Conservation (phyloP, 148 eudicot species). For the Rhododendron vialii region DNA sequence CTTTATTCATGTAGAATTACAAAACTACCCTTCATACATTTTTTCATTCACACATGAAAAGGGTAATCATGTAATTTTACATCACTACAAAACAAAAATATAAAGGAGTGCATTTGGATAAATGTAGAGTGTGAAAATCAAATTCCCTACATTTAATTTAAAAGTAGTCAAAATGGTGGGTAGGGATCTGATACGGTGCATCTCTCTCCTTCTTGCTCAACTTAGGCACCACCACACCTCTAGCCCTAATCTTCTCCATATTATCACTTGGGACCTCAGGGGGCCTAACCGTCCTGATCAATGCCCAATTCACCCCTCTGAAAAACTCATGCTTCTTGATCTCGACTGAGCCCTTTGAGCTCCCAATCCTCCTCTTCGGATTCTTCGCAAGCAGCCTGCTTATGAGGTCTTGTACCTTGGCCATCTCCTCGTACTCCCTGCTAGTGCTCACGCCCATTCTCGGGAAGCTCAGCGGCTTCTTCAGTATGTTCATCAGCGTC, state of each 20-base stretch:
- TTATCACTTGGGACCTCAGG: constrained; percentile 71
- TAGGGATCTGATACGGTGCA: constrained; percentile 65
- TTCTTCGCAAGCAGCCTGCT: constrained; percentile 61
- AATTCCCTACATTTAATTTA: background rate
- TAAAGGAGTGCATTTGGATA: too few species aligned
- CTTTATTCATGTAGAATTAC: too few species aligned
- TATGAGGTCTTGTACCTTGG: constrained; percentile 59
- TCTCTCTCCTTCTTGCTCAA: constrained; percentile 67
- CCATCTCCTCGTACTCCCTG: constrained; percentile 64
- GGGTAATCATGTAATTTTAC: too few species aligned
- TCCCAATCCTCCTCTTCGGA: constrained; percentile 76
- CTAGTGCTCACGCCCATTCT: constrained; percentile 37
- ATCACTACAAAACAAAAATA: too few species aligned
- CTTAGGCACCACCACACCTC: constrained; percentile 37
- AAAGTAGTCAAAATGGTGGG: constrained; percentile 73
- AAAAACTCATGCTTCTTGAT: constrained; percentile 76
- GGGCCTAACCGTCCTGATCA: constrained; percentile 74
- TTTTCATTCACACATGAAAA: too few species aligned
- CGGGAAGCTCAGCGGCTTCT: constrained; percentile 56
- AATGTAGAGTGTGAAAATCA: too few species aligned
- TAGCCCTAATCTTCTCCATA: constrained; percentile 33
- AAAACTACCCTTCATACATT: too few species aligned
- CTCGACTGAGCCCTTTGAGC: constrained; percentile 64
- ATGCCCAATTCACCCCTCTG: constrained; percentile 87
- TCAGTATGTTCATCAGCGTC: constrained; percentile 57